A percentile compares a stretch with the other conserved stretches of the same genome.
These are phyloP conservation scores for Glonium stellatum DNA, from an alignment of 495 filamentous ascomycete species.

Conservation along the genomic window DNA sequence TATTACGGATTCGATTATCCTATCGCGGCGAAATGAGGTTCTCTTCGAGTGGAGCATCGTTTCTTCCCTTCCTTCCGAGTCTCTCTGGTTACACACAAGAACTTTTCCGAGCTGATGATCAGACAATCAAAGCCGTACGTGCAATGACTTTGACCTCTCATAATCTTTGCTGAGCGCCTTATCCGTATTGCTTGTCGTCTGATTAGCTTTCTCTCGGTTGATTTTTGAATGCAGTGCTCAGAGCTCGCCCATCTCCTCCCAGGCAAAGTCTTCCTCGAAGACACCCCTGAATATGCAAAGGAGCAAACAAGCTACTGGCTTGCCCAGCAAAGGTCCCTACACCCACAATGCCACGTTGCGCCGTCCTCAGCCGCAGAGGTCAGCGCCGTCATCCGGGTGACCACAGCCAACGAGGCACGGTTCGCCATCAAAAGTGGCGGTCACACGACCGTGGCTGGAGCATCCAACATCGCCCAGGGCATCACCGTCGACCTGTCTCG, in stretches of 20 bases:
- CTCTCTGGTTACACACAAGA: too few species aligned
- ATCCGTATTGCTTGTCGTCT: too few species aligned
- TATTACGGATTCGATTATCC: too few species aligned
- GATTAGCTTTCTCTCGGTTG: too few species aligned
- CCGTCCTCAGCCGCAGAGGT: conserved; percentile 3
- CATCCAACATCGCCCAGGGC: conserved; percentile 26
- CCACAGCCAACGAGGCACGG: not conserved
- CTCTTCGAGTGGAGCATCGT: too few species aligned
- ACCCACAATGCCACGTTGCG: conserved; percentile 2
- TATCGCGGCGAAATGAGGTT: too few species aligned
- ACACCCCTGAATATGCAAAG: not conserved
- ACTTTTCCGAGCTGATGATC: too few species aligned
- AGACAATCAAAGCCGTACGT: too few species aligned
- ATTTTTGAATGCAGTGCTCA: too few species aligned
- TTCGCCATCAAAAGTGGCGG: conserved; percentile 29
- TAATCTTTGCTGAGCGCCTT: too few species aligned
- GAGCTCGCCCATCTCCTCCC: not conserved
- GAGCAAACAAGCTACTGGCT: not conserved
- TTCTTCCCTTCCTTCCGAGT: too few species aligned
- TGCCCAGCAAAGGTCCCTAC: not conserved
- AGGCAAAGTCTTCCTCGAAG: not conserved
- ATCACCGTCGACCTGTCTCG: conserved; percentile 30
- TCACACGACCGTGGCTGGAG: conserved; percentile 16
- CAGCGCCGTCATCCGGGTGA: not conserved
- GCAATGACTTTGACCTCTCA: too few species aligned